Base-by-base conservation (phyloP, 2,329 filamentous ascomycete genomes). In the Claviceps monticola region DNA sequence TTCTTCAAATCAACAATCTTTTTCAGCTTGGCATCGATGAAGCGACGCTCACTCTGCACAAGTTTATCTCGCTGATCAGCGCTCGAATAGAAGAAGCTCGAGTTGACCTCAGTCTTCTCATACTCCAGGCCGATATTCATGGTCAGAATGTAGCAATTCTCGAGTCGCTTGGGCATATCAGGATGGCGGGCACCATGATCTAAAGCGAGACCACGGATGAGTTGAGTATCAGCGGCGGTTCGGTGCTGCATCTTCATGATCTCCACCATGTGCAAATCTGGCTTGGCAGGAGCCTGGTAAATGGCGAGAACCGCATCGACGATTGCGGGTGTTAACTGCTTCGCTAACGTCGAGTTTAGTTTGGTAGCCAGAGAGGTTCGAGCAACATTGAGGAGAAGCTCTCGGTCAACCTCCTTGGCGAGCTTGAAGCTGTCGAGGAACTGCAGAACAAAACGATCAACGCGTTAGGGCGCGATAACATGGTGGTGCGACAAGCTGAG, bases 161-260 rank as follows among this genome's bases (percentile, higher is more conserved):
- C 88, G 34, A 98, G 82, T 53, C 86, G 79, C 75, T 95, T 97
- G 8, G 93, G 88, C 93, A 98, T 98, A 65, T 98, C 93, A 3
- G 93, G 93, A 71, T 98, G 93, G 64, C 93, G 82, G 13, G 93
- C 90, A 59, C 93, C 93, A 68, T 98, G 93, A 64, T 98, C 93
- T 55, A 98, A 74, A 9, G 88, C 93, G 53, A 98, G 76, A 54
- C 93, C 93, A 58, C 86, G 83, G 68, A 98, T 96, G 54, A 98
- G 81, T 69, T 95, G 89, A 53, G 93, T 98, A 69, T 98, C 93
- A 36, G 93, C 88, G 54, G 91, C 90, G 50, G 88, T 89, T 60
- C 91, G 86, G 74, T 98, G 93, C 74, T 98, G 93, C 91, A 98
- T 97, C 68, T 95, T 97, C 93, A 98, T 98, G 62, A 98, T 97